Percentiles rank a stretch among this genome's conserved stretches.
phyloP scores from a whole-genome alignment of 495 filamentous ascomycete species.

The Xylaria telfairii region DNA sequence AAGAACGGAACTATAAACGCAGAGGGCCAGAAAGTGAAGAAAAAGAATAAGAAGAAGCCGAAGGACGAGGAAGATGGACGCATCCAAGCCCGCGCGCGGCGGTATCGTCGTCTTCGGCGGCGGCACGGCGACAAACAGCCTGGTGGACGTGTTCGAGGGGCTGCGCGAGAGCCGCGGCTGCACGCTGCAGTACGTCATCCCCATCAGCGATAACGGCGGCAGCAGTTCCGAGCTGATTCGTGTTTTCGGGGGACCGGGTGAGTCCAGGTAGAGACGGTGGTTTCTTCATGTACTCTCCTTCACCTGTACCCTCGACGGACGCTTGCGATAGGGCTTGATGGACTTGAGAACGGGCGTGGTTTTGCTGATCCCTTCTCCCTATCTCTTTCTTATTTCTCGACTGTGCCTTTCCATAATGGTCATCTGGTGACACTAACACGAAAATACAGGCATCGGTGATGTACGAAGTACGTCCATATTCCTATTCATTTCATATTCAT shows the following conservation, averaged over 20 bases:
- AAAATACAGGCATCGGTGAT: conserved; percentile 79
- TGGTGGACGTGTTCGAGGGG: conserved; percentile 87
- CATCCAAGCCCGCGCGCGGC: conserved; percentile 38
- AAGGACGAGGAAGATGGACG: conserved; percentile 26
- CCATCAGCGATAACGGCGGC: conserved; percentile 94
- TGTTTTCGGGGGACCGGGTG: conserved; percentile 84
- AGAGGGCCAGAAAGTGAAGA: background rate
- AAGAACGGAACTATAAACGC: background rate
- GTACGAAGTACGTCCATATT: conserved; percentile 71
- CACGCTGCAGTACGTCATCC: conserved; percentile 82
- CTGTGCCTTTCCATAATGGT: background rate
- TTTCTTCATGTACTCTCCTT: background rate
- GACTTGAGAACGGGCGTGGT: background rate
- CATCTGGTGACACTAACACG: background rate
- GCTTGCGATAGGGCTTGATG: background rate
- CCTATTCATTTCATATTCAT: background rate
- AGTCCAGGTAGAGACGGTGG: conserved; percentile 6
- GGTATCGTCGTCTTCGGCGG: conserved; percentile 84
- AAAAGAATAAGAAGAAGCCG: background rate
- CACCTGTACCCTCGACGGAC: background rate
- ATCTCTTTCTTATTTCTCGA: background rate
- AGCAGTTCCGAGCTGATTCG: conserved; percentile 90
- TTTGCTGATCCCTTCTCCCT: background rate
- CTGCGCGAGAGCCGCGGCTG: conserved; percentile 74
- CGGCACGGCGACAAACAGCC: conserved; percentile 89